Percentiles rank a stretch among this genome's conserved stretches.
These are phyloP conservation scores for Boletus pseudopeckii DNA, from an alignment of 768 basidiomycete species.

Conservation along the genomic window DNA sequence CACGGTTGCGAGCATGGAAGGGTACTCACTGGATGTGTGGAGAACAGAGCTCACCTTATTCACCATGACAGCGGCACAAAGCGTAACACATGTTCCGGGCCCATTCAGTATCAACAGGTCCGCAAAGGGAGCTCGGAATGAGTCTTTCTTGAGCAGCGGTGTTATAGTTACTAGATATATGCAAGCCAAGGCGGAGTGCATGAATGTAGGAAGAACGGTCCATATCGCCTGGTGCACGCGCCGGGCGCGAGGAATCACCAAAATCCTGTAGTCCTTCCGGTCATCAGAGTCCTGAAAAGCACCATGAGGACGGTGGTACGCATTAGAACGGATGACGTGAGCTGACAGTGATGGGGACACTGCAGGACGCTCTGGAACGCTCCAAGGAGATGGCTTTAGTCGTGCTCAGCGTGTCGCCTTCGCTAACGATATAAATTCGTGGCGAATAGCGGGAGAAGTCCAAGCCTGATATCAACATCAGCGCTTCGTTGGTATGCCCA, in stretches of 20 bases:
- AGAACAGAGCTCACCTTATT: conserved; percentile 55
- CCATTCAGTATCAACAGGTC: conserved; percentile 90
- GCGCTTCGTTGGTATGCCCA: conserved; percentile 89
- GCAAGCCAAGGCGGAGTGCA: conserved; percentile 57
- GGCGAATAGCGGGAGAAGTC: conserved; percentile 73
- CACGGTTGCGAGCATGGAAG: conserved; percentile 5
- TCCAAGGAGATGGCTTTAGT: conserved; percentile 71
- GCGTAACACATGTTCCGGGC: conserved; percentile 86
- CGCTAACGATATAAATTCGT: conserved; percentile 76
- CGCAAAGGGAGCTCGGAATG: conserved; percentile 39
- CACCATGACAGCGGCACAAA: conserved; percentile 68
- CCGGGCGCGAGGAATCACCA: conserved; percentile 83
- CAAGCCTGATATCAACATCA: conserved; percentile 67
- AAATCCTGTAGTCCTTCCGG: conserved; percentile 41
- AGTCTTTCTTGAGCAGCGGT: conserved; percentile 39
- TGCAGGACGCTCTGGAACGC: conserved; percentile 17
- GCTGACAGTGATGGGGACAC: conserved; percentile 14
- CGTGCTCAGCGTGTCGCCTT: conserved; percentile 77
- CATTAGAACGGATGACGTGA: neutral
- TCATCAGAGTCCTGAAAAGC: conserved; percentile 3
- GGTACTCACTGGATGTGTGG: neutral
- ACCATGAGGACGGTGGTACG: conserved; percentile 9
- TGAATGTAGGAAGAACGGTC: conserved; percentile 64
- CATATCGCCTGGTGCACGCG: conserved; percentile 77
- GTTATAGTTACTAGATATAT: conserved; percentile 56